A percentile compares a stretch with the other conserved stretches of the same genome.
phyloP scores from a whole-genome alignment of 2,329 filamentous ascomycete species.

The Exophiala viscosa region DNA sequence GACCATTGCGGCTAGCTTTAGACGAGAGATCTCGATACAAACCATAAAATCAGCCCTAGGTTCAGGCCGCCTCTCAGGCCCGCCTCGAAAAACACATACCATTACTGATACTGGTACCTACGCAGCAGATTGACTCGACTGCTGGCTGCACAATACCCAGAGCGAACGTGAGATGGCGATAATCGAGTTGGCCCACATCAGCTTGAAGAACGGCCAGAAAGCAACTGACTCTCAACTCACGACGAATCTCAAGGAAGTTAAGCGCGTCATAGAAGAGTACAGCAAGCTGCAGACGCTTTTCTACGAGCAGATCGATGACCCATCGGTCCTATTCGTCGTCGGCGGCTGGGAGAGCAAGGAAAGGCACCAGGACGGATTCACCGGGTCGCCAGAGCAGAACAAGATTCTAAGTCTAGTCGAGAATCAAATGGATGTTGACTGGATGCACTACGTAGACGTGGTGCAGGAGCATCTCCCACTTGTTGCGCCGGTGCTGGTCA shows the following conservation, averaged over 20 bases:
- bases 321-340: conserved; percentile 18
- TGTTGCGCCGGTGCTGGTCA: conserved; percentile 14
- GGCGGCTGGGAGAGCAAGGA: conserved; percentile 21
- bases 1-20: too few species aligned
- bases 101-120: too few species aligned
- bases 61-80: too few species aligned
- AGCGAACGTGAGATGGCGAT: conserved; percentile 13
- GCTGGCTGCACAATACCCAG: too few species aligned
- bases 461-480: conserved; percentile 13
- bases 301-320: conserved; percentile 20
- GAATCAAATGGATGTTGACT: conserved; percentile 20
- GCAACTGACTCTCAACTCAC: conserved; percentile 13
- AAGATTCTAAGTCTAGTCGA: conserved; percentile 17
- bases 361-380: conserved; percentile 15
- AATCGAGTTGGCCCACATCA: conserved; percentile 20
- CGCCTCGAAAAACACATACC: too few species aligned
- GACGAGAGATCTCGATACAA: too few species aligned
- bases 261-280: conserved; percentile 21
- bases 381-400: conserved; percentile 18
- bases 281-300: conserved; percentile 19
- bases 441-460: conserved; percentile 25
- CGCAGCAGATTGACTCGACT: too few species aligned
- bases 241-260: conserved; percentile 20
- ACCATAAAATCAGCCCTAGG: too few species aligned
- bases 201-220: conserved; percentile 15